Evolutionary conservation across 345 rosid genomes (phyloP), one percentile per base, ranked within the genome.

Genomic region (Dimocarpus longan): DNA sequence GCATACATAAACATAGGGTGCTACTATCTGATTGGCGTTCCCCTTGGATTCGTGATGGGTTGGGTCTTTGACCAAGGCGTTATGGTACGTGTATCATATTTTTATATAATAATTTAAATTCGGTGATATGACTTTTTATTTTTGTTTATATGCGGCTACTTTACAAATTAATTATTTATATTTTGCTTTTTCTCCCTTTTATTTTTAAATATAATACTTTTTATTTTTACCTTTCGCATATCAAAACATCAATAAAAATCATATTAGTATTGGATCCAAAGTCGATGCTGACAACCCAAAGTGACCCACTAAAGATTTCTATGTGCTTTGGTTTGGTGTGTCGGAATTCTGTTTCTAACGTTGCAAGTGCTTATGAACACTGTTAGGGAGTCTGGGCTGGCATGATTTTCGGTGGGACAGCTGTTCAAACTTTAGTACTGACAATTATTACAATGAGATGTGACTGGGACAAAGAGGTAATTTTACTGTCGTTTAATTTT

Each of bases 1-100:
- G 99, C 98, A 0, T 95, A 92, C 82, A 88, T 95, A 79, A 95
- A 95, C 83, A 83, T 95, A 80, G 98, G 97, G 18, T 91, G 96
- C 86, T 93, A 91, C 67, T 95, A 95, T 73, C 43, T 85, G 72
- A 75, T 93, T 28, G 99, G 99, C 0, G 87, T 86, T 63, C 99
- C 99, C 0, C 80, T 95, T 32, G 98, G 99, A 50, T 83, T 91
- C 68, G 9, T 90, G 21, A 95, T 94, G 97, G 99, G 99, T 15
- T 95, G 99, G 99, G 82, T 15, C 69, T 91, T 94, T 32, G 10
- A 94, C 48, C 81, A 79, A 5, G 98, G 98, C 2, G 99, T 94
- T 21, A 82, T 88, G 98, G 99, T 93, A 88, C 1, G 79, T 73
- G 46, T n/a, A n/a, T 12, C 37, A 32, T 32, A 32, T 32, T 32